phyloP scores from a whole-genome alignment of 148 eudicot genomes.

The Silene conica region DNA sequence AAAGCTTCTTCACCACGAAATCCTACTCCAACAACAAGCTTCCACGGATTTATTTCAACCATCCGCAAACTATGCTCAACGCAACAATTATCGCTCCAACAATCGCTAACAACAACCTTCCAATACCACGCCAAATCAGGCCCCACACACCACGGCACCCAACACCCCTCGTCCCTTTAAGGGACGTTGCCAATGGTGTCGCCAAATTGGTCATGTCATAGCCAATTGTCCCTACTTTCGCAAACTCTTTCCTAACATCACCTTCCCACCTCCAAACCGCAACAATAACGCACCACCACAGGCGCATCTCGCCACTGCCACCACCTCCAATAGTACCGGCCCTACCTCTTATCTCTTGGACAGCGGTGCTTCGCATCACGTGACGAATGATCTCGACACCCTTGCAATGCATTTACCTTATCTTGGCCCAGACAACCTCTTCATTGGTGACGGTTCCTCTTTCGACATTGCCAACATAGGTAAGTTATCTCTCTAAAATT shows the following conservation, averaged over 20 bases:
- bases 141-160: too few species aligned
- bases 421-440: neutral
- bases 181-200: neutral
- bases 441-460: neutral
- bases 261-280: neutral
- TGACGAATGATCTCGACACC: too few species aligned
- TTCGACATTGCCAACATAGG: neutral
- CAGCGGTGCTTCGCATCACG: too few species aligned
- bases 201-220: neutral
- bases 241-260: neutral
- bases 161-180: too few species aligned
- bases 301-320: neutral
- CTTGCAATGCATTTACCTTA: too few species aligned
- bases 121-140: too few species aligned
- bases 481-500: neutral
- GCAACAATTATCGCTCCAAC: too few species aligned
- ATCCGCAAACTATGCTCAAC: too few species aligned
- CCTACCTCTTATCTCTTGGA: neutral
- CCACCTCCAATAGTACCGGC: neutral
- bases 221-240: neutral
- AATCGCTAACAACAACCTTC: too few species aligned
- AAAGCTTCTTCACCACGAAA: too few species aligned
- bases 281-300: neutral
- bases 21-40: too few species aligned
- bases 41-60: too few species aligned